Percentiles rank a stretch among this genome's conserved stretches.
Conservation (phyloP, 257 asterid genomes). For the Capsicum rhomboideum region DNA sequence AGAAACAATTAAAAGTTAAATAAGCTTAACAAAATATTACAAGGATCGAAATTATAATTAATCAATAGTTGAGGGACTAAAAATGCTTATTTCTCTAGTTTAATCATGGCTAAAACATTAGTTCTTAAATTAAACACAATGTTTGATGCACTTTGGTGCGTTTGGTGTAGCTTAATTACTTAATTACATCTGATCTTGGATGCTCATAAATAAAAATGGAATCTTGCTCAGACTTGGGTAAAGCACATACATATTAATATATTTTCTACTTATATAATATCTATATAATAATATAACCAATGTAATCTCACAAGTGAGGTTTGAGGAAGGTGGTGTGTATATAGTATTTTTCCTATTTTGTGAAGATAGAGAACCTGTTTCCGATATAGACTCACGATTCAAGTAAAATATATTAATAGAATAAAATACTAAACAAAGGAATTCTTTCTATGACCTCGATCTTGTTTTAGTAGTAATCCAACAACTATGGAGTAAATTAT, state of each 20-base stretch:
- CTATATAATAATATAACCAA: neutral
- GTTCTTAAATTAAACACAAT: neutral
- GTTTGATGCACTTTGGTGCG: neutral
- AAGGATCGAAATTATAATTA: neutral
- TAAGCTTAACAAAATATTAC: neutral
- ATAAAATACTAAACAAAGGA: neutral
- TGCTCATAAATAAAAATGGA: neutral
- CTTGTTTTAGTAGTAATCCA: neutral
- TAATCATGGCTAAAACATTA: no score
- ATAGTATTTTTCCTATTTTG: no score
- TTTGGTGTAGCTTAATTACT: neutral
- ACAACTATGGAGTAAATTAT: neutral
- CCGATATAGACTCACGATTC: accelerated
- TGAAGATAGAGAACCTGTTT: neutral
- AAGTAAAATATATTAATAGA: neutral
- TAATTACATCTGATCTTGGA: neutral
- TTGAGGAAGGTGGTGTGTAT: no score
- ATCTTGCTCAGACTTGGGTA: neutral
- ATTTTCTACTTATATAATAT: neutral
- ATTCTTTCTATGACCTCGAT: neutral
- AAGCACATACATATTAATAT: neutral
- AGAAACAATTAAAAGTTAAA: no score
- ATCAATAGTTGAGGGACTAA: neutral
- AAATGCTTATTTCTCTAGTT: neutral
- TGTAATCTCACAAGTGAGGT: no score